phyloP scores from a whole-genome alignment of 371 early-diverging fungal genomes.

The Mortierella sp. region DNA sequence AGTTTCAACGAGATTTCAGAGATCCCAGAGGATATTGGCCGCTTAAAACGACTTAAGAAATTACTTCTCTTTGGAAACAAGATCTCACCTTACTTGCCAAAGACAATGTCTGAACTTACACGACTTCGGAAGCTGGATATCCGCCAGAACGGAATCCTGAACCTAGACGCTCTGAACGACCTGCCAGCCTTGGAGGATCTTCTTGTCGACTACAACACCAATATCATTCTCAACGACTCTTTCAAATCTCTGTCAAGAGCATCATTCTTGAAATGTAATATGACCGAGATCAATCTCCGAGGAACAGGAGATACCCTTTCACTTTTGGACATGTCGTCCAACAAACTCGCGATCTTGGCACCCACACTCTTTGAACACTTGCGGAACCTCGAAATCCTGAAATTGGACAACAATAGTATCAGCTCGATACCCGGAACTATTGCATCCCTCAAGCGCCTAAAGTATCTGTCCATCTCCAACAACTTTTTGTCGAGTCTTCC shows the following conservation, averaged over 20 bases:
- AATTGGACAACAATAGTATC: slow-evolving; percentile 82
- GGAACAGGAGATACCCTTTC: slow-evolving; percentile 57
- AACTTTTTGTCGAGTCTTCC: slow-evolving; percentile 77
- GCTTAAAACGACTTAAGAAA: slow-evolving; percentile 70
- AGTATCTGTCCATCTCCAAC: slow-evolving; percentile 73
- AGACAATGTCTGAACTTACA: slow-evolving; percentile 69
- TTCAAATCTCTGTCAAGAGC: slow-evolving; percentile 59
- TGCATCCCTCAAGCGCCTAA: slow-evolving; percentile 66
- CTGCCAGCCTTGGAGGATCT: slow-evolving; percentile 74
- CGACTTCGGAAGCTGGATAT: slow-evolving; percentile 81
- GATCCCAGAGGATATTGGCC: slow-evolving; percentile 82
- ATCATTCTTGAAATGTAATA: slow-evolving; percentile 67
- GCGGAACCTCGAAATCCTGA: slow-evolving; percentile 68
- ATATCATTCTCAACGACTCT: slow-evolving; percentile 61
- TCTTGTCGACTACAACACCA: slow-evolving; percentile 78
- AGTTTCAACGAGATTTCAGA: slow-evolving; percentile 85
- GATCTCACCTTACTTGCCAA: slow-evolving; percentile 77
- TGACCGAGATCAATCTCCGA: slow-evolving; percentile 64
- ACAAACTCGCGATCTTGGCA: slow-evolving; percentile 78
- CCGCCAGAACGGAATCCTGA: slow-evolving; percentile 79
- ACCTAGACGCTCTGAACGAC: slow-evolving; percentile 69
- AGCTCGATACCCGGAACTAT: slow-evolving; percentile 76
- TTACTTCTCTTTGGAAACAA: slow-evolving; percentile 83
- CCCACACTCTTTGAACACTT: slow-evolving; percentile 71
- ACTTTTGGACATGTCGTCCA: slow-evolving; percentile 74